Percentiles rank a stretch among this genome's conserved stretches.
Conservation (phyloP, 257 asterid genomes). For the Thymus quinquecostatus region DNA sequence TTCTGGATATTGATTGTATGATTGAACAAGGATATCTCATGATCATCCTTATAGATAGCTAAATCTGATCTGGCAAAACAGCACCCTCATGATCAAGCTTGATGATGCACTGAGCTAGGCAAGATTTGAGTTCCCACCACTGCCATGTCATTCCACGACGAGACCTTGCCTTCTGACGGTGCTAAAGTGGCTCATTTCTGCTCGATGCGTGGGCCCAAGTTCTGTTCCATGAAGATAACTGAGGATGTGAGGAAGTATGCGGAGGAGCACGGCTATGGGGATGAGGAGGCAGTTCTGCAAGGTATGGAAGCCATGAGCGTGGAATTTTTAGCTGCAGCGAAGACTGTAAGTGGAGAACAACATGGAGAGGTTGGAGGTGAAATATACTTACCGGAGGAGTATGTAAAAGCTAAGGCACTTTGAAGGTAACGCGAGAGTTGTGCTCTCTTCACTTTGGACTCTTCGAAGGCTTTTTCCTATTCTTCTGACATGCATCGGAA, state of each 20-base stretch:
- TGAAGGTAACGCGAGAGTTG: constrained; percentile 33
- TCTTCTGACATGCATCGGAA: neutral
- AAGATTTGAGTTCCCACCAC: constrained; percentile 92
- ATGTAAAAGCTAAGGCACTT: constrained; percentile 33
- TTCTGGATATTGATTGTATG: too few species aligned
- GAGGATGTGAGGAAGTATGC: constrained; percentile 95
- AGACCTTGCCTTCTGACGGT: constrained; percentile 93
- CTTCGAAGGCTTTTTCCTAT: neutral
- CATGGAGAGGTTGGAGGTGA: constrained; percentile 98
- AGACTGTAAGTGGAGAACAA: constrained; percentile 91
- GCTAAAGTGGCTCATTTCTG: constrained; percentile 98
- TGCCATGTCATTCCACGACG: constrained; percentile 93
- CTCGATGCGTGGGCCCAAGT: constrained; percentile 97
- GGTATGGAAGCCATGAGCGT: constrained; percentile 99
- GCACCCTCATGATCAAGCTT: constrained; percentile 89
- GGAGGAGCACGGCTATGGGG: constrained; percentile 93
- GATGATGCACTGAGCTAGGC: constrained; percentile 96
- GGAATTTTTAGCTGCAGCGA: constrained; percentile 78
- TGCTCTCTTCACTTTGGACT: neutral
- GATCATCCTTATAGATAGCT: too few species aligned
- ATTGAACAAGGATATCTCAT: too few species aligned
- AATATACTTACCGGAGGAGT: constrained; percentile 82
- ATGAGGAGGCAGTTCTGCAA: constrained; percentile 75
- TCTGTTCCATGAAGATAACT: constrained; percentile 95
- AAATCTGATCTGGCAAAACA: constrained; percentile 70